Percentiles rank a stretch among this genome's conserved stretches.
phyloP scores from a whole-genome alignment of 106 monocot species.

The Iris macrosiphon region DNA sequence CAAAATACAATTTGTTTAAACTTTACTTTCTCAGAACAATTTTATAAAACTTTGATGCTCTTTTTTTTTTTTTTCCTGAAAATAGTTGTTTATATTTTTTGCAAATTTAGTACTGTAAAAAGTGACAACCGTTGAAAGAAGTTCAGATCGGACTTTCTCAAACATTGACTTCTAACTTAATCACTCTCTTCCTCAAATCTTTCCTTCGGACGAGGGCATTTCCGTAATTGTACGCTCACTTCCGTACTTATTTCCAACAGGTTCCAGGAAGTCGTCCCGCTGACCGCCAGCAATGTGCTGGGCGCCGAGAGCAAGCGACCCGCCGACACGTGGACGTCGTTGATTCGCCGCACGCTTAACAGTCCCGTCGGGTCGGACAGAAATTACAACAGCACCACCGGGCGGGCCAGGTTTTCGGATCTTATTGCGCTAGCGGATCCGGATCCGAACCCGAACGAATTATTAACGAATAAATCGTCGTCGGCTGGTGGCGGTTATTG shows the following conservation, averaged over 20 bases:
- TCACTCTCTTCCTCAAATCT: no score
- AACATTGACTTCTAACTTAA: no score
- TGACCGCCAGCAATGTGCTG: slow-evolving; percentile 57
- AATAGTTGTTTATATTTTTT: no score
- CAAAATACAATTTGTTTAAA: no score
- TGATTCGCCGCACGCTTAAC: slow-evolving; percentile 40
- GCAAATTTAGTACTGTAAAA: no score
- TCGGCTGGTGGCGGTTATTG: slow-evolving; percentile 10
- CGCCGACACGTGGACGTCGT: slow-evolving; percentile 39
- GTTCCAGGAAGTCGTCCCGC: slow-evolving; percentile 64
- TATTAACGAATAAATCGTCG: neutral
- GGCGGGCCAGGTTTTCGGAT: slow-evolving; percentile 36
- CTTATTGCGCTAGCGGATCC: slow-evolving; percentile 31
- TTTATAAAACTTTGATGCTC: no score
- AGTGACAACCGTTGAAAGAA: no score
- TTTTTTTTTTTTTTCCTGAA: no score
- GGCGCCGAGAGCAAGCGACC: slow-evolving; percentile 48
- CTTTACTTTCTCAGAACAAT: no score
- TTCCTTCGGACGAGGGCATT: no score
- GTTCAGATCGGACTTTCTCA: no score
- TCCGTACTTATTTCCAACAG: slow-evolving; percentile 14
- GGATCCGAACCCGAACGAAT: neutral
- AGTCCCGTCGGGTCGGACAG: neutral
- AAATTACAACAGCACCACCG: neutral
- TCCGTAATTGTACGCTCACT: no score